Evolutionary conservation across 306 rosid species (phyloP).

Genomic region (Morella rubra): DNA sequence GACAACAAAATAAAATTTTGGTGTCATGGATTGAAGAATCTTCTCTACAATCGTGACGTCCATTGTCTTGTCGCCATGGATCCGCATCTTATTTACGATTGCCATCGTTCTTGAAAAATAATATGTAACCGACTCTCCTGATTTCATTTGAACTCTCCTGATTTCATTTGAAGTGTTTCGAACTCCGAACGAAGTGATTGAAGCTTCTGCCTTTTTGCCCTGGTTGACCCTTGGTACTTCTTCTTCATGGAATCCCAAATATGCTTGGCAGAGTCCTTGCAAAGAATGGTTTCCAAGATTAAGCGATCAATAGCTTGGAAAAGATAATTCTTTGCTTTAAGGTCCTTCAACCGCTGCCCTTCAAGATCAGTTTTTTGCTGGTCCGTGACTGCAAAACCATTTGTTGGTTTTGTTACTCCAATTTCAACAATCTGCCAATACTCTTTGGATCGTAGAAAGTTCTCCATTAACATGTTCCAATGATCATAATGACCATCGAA

Average conservation of each 20-base stretch:
- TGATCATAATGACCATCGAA: too few species aligned
- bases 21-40: slow-evolving; percentile 1
- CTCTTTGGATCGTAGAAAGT: not conserved
- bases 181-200: not conserved
- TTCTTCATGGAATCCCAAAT: not conserved
- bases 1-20: slow-evolving; percentile 14
- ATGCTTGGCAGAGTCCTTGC: not conserved
- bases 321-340: slow-evolving; percentile 1
- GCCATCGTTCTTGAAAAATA: not conserved
- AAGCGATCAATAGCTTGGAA: not conserved
- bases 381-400: not conserved
- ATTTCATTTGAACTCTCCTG: too few species aligned
- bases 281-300: not conserved
- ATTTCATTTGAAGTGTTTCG: not conserved
- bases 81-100: slow-evolving; percentile 1
- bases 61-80: not conserved
- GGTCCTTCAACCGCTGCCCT: not conserved
- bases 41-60: slow-evolving; percentile 8
- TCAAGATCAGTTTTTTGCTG: not conserved
- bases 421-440: not conserved
- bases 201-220: not conserved
- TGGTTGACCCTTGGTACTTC: not conserved
- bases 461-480: not conserved
- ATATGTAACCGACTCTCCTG: not conserved
- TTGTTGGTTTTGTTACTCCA: not conserved